Evolutionary conservation across 2,329 filamentous ascomycete genomes (phyloP), one percentile per base, ranked within the genome.

Genomic region (Curvularia verruculosa): DNA sequence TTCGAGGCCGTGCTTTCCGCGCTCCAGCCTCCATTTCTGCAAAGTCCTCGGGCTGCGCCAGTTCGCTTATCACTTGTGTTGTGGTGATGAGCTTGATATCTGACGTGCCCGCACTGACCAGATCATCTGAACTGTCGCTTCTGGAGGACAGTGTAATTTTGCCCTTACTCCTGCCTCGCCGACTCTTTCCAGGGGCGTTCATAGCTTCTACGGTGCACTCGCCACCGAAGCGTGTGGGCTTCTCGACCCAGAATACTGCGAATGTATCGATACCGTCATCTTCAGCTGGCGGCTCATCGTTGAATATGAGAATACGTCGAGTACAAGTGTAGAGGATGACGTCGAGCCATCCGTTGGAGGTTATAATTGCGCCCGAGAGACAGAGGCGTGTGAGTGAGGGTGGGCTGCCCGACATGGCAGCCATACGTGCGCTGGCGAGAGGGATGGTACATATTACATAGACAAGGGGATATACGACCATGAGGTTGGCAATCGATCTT

Each of bases 391-490:
- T 77, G 3, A 74, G 67, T 19, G 77, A 77, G 15, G 78, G 76
- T 21, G 77, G 75, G 9, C 78, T 74, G 1, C 84, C 83, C 0
- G 83, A 81, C 83, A 90, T 88, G 19, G 82, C 82, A 15, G 83
- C 82, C 67, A 90, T 86, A 57, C 88, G 84, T 13, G 87, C 86
- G 0, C 84, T 80, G 4, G 87, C 87, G 0, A 91, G 79, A 0
- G 88, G 88, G 0, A 87, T 80, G 0, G 88, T 90, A 68, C 88
- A 88, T n/a, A 88, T 65, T 6, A 89, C 81, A 70, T 90, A 90
- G 60, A 90, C 87, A 62, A 88, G 68, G 0, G 88, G 88, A 58
- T 91, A 91, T 7, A 89, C 79, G 28, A 89, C 77, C 83, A 85
- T 85, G 60, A 89, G 86, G 8, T 84, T 78, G 5, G 81, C 75